Evolutionary conservation across 345 rosid genomes (phyloP).

Genomic region (Lenwebbia sp.): DNA sequence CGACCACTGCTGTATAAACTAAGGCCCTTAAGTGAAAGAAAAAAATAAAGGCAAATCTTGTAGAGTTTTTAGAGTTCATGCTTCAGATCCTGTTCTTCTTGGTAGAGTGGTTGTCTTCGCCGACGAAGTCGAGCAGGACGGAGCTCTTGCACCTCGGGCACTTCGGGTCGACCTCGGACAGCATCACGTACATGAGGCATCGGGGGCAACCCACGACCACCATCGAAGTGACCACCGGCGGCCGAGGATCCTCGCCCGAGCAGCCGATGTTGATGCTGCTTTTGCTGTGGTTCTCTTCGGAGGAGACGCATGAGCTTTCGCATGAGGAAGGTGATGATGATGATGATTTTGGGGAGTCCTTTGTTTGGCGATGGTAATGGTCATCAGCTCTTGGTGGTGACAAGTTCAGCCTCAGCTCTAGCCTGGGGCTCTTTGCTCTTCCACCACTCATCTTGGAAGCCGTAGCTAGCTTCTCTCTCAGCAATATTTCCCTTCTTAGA

Average conservation of each 20-base stretch:
- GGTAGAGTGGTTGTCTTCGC: slow-evolving; percentile 1
- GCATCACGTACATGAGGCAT: slow-evolving; percentile 60
- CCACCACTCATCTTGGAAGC: slow-evolving; percentile 11
- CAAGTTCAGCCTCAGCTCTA: slow-evolving; percentile 41
- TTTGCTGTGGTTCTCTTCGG: neutral
- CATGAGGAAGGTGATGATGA: slow-evolving; percentile 2
- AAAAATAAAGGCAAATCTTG: neutral
- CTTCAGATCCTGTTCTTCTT: slow-evolving; percentile 3
- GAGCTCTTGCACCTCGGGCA: slow-evolving; percentile 55
- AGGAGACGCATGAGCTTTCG: slow-evolving; percentile 39
- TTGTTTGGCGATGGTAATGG: neutral
- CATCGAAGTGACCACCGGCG: slow-evolving; percentile 13
- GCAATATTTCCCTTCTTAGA: neutral
- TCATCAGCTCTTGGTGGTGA: slow-evolving; percentile 15
- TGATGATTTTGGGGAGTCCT: neutral
- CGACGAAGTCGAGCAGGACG: slow-evolving; percentile 36
- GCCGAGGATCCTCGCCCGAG: neutral
- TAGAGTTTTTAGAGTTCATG: no score
- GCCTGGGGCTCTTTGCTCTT: slow-evolving; percentile 9
- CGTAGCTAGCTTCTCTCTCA: neutral
- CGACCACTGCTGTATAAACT: neutral
- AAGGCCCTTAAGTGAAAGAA: neutral
- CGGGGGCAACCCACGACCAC: slow-evolving; percentile 44
- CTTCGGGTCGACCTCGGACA: slow-evolving; percentile 36
- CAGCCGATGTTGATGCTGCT: neutral